phyloP scores from a whole-genome alignment of 2,329 filamentous ascomycete species.

The Pseudocercospora ulei region DNA sequence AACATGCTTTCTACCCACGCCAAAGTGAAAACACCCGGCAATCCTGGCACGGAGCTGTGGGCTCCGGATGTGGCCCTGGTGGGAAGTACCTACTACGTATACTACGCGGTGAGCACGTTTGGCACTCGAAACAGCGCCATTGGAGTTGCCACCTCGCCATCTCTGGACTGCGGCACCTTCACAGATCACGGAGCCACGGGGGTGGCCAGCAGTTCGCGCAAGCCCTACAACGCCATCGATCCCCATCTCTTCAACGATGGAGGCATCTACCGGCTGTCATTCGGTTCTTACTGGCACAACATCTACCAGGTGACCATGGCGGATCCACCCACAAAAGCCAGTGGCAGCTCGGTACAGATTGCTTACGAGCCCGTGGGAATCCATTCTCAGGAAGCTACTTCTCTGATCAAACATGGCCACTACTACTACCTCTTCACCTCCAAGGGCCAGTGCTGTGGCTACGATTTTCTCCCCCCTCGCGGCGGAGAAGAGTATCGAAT shows the following conservation, averaged over 20 bases:
- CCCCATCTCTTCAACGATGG: slow-evolving; percentile 38
- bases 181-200: slow-evolving; percentile 53
- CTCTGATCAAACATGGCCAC: slow-evolving; percentile 46
- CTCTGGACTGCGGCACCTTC: slow-evolving; percentile 49
- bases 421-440: slow-evolving; percentile 59
- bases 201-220: slow-evolving; percentile 37
- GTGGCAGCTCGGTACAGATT: slow-evolving; percentile 40
- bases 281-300: slow-evolving; percentile 60
- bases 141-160: slow-evolving; percentile 46
- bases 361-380: slow-evolving; percentile 43
- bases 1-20: slow-evolving; percentile 42
- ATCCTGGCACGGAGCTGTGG: slow-evolving; percentile 46
- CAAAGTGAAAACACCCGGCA: slow-evolving; percentile 35
- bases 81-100: slow-evolving; percentile 53
- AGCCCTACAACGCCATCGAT: slow-evolving; percentile 47
- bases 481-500: slow-evolving; percentile 56
- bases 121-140: slow-evolving; percentile 54
- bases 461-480: slow-evolving; percentile 45
- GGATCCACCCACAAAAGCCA: slow-evolving; percentile 28
- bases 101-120: slow-evolving; percentile 56
- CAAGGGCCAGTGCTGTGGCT: slow-evolving; percentile 53
- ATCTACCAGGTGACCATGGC: slow-evolving; percentile 51
- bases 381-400: slow-evolving; percentile 45
- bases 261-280: slow-evolving; percentile 47
- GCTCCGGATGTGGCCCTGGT: slow-evolving; percentile 55